Base-by-base conservation (phyloP, 2,329 filamentous ascomycete genomes). In the Metarhizium anisopliae region DNA sequence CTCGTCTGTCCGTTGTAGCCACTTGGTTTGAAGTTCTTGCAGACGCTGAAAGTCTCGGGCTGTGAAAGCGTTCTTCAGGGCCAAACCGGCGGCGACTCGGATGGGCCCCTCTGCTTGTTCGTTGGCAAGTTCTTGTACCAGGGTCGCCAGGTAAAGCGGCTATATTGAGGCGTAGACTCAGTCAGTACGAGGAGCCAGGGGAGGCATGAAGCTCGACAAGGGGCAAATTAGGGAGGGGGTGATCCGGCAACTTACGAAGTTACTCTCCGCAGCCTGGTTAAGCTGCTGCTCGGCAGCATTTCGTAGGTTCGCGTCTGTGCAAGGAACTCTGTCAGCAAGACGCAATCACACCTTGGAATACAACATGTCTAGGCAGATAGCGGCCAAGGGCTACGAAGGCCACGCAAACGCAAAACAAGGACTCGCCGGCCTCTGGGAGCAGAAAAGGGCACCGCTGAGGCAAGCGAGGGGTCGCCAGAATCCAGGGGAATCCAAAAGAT, bases 61-160 rank as follows among this genome's bases (percentile, higher is more conserved):
- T 68, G 90, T 90, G 78, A 99, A 97, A 67, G 94, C 89, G 81
- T 99, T 99, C 78, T 99, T 99, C 68, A 99, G 80, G 64, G 94
- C 93, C 66, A 99, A 84, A 84, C 92, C 94, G 66, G 94, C 94
- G 64, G 94, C 93, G 64, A 90, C 88, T 80, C 94, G 88, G 70
- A 96, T 94, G 69, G 90, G 83, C 62, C 88, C 82, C 69, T 89
- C 81, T 63, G 88, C 86, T 64, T 83, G 81, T 69, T 97, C 93
- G 75, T 96, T 96, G 70, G 92, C 91, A 68, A 99, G 85, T 75
- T 95, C 90, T 75, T 90, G 87, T 63, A 94, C 93, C 69, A 99
- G 88, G 61, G 91, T 94, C 63, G 87, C 85, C 63, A 97, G 85
- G 76, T 99, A 99, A 73, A 88, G 84, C 67, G 94, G 86, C 94